Evolutionary conservation across 2,329 filamentous ascomycete species (phyloP).

Genomic region (Stagonosporopsis rhizophila): DNA sequence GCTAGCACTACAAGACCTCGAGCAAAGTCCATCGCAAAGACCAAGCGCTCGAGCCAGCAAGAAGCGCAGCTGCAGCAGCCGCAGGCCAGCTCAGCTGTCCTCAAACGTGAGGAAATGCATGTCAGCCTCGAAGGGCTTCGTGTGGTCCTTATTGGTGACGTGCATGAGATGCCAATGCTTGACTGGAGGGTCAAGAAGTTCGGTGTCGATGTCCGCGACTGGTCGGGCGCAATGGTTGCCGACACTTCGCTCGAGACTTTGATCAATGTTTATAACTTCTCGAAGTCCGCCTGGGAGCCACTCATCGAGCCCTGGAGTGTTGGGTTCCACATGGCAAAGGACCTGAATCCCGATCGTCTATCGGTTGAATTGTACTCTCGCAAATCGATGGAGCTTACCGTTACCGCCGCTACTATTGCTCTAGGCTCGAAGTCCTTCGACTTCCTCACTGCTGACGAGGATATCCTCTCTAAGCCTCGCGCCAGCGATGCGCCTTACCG

Average conservation of each 20-base stretch:
- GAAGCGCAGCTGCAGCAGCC: constrained; percentile 65
- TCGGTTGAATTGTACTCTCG: constrained; percentile 87
- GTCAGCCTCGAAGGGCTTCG: constrained; percentile 86
- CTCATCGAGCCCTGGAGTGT: constrained; percentile 95
- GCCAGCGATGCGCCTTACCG: constrained; percentile 91
- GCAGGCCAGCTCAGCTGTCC: constrained; percentile 59
- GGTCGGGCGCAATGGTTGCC: constrained; percentile 85
- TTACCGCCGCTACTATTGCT: constrained; percentile 93
- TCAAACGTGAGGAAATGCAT: constrained; percentile 81
- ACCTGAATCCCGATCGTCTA: constrained; percentile 75
- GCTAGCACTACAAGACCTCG: constrained; percentile 55
- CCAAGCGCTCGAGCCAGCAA: constrained; percentile 54
- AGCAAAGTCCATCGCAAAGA: constrained; percentile 56
- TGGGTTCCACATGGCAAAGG: constrained; percentile 85
- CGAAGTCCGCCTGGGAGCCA: constrained; percentile 98
- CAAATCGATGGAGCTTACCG: constrained; percentile 87
- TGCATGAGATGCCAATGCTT: constrained; percentile 93
- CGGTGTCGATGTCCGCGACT: constrained; percentile 82
- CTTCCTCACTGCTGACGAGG: constrained; percentile 86
- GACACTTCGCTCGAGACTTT: constrained; percentile 93
- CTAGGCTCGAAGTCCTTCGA: constrained; percentile 90
- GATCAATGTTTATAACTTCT: constrained; percentile 98
- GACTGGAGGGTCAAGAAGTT: constrained; percentile 95
- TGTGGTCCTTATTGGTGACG: constrained; percentile 91
- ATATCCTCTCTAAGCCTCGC: constrained; percentile 91